A percentile compares a stretch with the other conserved stretches of the same genome.
Conservation (phyloP, 306 rosid species). For the Benincasa hispida region DNA sequence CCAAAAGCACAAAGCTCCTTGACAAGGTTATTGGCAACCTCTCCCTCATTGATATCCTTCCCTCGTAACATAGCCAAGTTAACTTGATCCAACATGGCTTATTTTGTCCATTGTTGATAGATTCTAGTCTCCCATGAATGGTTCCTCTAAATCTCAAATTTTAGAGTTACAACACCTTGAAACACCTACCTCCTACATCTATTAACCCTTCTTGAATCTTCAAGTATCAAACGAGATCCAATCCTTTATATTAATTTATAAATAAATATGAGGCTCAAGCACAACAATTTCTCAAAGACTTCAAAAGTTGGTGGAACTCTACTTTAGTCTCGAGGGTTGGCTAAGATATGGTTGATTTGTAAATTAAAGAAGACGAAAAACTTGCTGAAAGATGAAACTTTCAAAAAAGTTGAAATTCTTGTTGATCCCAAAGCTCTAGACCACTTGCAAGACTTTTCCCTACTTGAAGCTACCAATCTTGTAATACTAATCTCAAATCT, state of each 20-base stretch:
- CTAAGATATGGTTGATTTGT: not conserved
- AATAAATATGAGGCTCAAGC: not conserved
- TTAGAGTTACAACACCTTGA: not conserved
- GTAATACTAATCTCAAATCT: not conserved
- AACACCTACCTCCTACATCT: not conserved
- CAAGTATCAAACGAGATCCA: not conserved
- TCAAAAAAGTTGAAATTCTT: not conserved
- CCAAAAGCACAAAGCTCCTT: not conserved
- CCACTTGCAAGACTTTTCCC: not conserved
- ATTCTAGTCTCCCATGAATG: not conserved
- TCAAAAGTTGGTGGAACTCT: not conserved
- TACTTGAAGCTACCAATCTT: not conserved
- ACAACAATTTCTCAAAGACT: not conserved
- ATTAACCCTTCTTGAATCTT: not conserved
- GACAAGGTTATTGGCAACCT: not conserved
- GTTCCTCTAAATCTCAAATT: not conserved
- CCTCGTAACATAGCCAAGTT: not conserved
- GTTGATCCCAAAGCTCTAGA: not conserved
- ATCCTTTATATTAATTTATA: not conserved
- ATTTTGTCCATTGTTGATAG: not conserved
- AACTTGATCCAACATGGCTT: not conserved
- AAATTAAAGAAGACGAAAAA: not conserved
- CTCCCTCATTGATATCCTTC: not conserved
- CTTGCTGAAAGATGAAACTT: not conserved
- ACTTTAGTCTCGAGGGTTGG: not conserved